These are phyloP conservation scores for Fomitiporia mediterranea DNA, from an alignment of 1,284 basidiomycete genomes.

Conservation along the genomic window DNA sequence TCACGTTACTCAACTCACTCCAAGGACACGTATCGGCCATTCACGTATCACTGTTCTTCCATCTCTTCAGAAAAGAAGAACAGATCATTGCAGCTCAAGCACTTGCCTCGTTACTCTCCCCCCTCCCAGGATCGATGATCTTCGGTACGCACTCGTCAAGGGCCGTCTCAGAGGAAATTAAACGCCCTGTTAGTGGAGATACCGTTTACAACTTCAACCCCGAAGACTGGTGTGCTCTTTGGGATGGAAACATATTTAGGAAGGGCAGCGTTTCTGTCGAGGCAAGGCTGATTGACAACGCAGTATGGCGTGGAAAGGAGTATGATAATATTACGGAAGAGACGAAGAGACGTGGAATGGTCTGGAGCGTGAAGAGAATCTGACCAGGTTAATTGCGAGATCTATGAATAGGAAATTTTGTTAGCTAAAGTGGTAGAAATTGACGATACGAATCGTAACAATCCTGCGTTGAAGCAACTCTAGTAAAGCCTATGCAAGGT, in stretches of 20 bases:
- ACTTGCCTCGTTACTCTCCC: constrained; percentile 37
- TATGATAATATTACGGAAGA: background rate
- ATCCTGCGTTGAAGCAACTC: no score
- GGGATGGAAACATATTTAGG: constrained; percentile 19
- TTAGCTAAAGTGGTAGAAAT: no score
- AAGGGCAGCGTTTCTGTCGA: constrained; percentile 17
- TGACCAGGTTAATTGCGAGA: background rate
- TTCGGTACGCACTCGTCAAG: constrained; percentile 31
- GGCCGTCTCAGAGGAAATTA: constrained; percentile 26
- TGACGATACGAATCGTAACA: no score
- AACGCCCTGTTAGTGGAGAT: background rate
- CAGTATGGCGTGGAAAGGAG: background rate
- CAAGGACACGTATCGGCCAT: constrained; percentile 43
- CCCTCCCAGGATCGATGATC: constrained; percentile 35
- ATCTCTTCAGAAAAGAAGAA: constrained; percentile 43
- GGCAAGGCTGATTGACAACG: constrained; percentile 6
- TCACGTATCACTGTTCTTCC: constrained; percentile 46
- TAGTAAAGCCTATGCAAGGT: no score
- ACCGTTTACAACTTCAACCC: constrained; percentile 16
- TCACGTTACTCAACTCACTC: constrained; percentile 39
- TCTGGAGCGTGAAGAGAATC: constrained; percentile 15
- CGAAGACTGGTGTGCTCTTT: constrained; percentile 19
- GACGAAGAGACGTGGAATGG: constrained; percentile 2
- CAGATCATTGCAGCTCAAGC: constrained; percentile 39
- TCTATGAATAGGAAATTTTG: no score